These are phyloP conservation scores for Cystobasidium ongulense DNA, from an alignment of 768 basidiomycete species.

Conservation along the genomic window DNA sequence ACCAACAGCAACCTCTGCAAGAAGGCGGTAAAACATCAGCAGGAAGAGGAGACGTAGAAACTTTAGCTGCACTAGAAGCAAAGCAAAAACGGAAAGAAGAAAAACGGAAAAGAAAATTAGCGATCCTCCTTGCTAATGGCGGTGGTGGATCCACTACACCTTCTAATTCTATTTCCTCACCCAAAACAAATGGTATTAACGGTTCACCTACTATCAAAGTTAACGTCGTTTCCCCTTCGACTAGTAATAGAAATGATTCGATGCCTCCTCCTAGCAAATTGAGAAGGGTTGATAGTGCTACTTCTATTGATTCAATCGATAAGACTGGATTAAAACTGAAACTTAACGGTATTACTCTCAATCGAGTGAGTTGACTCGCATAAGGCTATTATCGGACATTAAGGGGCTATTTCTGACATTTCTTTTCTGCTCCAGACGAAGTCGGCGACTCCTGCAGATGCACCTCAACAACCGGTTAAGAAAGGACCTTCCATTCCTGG, in stretches of 20 bases:
- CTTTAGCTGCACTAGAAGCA: not conserved
- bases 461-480: not conserved
- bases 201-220: constrained; percentile 16
- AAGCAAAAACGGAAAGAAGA: constrained; percentile 18
- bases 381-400: not conserved
- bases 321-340: constrained; percentile 3
- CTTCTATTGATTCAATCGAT: not conserved
- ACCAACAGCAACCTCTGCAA: not conserved
- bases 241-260: not conserved
- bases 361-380: not conserved
- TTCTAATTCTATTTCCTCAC: not conserved
- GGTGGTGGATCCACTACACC: not conserved
- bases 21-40: not conserved
- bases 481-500: constrained; percentile 24
- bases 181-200: not conserved
- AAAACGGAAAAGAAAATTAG: constrained; percentile 24
- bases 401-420: not conserved
- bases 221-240: not conserved
- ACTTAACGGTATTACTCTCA: constrained; percentile 11
- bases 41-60: not conserved
- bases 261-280: constrained; percentile 21
- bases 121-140: not conserved
- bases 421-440: not conserved
- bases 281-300: constrained; percentile 12
- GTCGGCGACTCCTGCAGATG: constrained; percentile 7